phyloP scores from a whole-genome alignment of 768 basidiomycete genomes.

The Termitomyces sp. region DNA sequence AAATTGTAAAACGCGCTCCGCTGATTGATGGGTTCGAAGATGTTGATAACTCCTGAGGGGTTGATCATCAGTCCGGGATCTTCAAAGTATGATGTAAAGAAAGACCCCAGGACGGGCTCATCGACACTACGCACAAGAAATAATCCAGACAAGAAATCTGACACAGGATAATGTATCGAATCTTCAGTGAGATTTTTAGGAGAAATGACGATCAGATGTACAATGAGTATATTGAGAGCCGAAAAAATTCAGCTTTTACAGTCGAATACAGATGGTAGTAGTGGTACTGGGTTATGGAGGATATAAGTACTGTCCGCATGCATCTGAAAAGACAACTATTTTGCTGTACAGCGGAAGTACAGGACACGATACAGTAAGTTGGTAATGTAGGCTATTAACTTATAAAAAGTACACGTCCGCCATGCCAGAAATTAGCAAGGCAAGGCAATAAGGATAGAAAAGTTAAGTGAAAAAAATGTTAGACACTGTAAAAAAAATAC shows the following conservation, averaged over 20 bases:
- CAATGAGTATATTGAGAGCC: background rate
- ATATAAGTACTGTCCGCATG: conserved; percentile 3
- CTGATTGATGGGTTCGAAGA: background rate
- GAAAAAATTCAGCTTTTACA: background rate
- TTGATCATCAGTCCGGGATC: background rate
- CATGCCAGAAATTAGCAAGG: background rate
- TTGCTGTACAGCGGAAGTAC: conserved; percentile 1
- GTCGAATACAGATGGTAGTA: conserved; percentile 1
- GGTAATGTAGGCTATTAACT: background rate
- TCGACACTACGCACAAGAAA: background rate
- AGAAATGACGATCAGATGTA: background rate
- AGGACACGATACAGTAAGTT: background rate
- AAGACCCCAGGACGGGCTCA: background rate
- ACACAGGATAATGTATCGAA: no score
- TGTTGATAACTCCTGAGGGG: background rate
- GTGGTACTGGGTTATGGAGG: background rate
- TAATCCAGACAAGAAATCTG: background rate
- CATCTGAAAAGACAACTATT: background rate
- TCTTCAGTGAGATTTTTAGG: background rate
- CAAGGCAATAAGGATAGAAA: conserved; percentile 2
- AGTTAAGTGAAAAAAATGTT: background rate
- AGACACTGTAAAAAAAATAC: background rate
- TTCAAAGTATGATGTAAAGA: background rate
- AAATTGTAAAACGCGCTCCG: background rate
- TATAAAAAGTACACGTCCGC: background rate